These are phyloP conservation scores for Aspergillus costaricaensis DNA, from an alignment of 2,329 filamentous ascomycete species.

Conservation along the genomic window DNA sequence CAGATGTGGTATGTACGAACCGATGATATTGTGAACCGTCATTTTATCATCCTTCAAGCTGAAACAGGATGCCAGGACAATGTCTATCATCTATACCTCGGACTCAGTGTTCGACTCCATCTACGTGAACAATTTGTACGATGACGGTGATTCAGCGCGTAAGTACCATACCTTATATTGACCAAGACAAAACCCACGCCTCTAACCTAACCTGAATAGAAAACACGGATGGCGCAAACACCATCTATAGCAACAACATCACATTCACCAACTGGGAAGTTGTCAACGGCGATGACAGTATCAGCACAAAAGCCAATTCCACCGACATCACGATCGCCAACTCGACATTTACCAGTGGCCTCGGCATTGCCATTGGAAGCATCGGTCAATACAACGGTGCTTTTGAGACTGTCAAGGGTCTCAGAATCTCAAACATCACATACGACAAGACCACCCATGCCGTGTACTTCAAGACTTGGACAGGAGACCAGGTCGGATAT, in stretches of 20 bases:
- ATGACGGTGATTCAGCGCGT: conserved; percentile 20
- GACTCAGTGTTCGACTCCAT: conserved; percentile 54
- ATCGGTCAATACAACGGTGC: conserved; percentile 57
- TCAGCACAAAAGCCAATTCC: conserved; percentile 58
- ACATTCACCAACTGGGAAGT: conserved; percentile 55
- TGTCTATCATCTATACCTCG: conserved; percentile 54
- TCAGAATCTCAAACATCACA: conserved; percentile 52
- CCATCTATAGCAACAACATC: conserved; percentile 56
- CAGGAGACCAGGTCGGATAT: conserved; percentile 52
- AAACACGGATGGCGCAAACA: conserved; percentile 56
- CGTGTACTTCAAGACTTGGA: conserved; percentile 62
- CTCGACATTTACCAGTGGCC: conserved; percentile 52
- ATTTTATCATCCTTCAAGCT: no score
- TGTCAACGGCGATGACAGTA: conserved; percentile 56
- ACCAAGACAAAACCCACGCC: accelerated
- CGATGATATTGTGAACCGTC: no score
- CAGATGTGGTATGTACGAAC: conserved; percentile 56
- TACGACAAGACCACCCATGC: conserved; percentile 51
- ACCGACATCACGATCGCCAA: conserved; percentile 57
- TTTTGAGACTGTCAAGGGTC: conserved; percentile 54
- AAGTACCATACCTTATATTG: background rate
- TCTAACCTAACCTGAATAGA: conserved; percentile 1
- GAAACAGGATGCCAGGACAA: conserved; percentile 37
- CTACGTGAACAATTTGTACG: conserved; percentile 51
- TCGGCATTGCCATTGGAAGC: conserved; percentile 59